These are phyloP conservation scores for Pythium vanterpoolii DNA, from an alignment of 352 stramenopile species.

Conservation along the genomic window DNA sequence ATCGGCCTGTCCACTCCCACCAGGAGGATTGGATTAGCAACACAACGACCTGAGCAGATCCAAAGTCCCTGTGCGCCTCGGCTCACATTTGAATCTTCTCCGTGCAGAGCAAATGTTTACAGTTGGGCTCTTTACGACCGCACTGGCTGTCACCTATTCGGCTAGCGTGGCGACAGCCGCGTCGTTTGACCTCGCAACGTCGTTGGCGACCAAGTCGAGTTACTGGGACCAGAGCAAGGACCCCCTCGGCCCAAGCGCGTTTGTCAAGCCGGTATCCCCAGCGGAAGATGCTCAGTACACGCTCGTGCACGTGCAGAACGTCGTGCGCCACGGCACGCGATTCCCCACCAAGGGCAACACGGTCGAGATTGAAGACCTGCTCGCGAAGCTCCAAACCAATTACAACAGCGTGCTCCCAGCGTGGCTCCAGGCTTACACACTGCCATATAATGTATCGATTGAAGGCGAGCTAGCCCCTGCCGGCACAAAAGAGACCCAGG, in stretches of 20 bases:
- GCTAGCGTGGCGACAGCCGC: neutral
- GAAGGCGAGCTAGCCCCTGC: slow-evolving; percentile 36
- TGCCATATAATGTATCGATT: slow-evolving; percentile 64
- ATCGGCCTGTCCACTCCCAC: neutral
- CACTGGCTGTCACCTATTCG: neutral
- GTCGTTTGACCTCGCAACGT: slow-evolving; percentile 17
- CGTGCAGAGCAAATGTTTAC: neutral
- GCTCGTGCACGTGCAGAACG: slow-evolving; percentile 24
- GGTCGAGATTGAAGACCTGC: slow-evolving; percentile 39
- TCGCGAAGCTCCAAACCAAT: slow-evolving; percentile 35
- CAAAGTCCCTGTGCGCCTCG: neutral
- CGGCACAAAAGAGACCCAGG: slow-evolving; percentile 20
- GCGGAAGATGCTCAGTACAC: slow-evolving; percentile 14
- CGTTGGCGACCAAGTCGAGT: slow-evolving; percentile 23
- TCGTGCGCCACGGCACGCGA: slow-evolving; percentile 25
- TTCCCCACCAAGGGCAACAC: slow-evolving; percentile 59
- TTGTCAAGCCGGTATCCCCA: neutral
- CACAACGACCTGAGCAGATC: neutral
- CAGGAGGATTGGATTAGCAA: neutral
- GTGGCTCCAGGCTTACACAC: slow-evolving; percentile 60
- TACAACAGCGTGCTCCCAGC: slow-evolving; percentile 34
- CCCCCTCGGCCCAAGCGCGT: neutral
- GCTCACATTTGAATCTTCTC: neutral
- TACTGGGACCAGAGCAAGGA: slow-evolving; percentile 25
- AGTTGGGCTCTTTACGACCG: neutral